phyloP scores from a whole-genome alignment of 306 rosid genomes.

The Trifolium pratense region DNA sequence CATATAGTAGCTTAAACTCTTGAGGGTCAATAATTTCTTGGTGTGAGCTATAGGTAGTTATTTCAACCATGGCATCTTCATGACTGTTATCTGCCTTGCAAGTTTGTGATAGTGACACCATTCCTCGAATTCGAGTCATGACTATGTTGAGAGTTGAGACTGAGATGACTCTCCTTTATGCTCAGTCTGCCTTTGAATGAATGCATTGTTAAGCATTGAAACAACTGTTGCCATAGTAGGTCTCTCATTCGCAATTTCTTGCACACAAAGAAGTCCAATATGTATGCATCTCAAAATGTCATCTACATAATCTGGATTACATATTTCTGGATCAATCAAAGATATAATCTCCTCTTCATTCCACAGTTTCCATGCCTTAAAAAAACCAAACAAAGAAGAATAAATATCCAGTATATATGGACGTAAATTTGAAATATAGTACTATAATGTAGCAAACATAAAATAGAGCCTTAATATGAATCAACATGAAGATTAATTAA shows the following conservation, averaged over 20 bases:
- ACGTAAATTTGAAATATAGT: no score
- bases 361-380: slow-evolving; percentile 51
- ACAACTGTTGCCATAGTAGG: no score
- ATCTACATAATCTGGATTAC: background rate
- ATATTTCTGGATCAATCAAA: no score
- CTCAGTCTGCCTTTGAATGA: background rate
- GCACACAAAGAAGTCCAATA: slow-evolving; percentile 32
- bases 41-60: no score
- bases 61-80: no score
- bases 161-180: background rate
- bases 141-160: background rate
- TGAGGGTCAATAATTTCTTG: no score
- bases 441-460: no score
- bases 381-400: background rate
- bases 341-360: background rate
- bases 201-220: no score
- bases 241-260: no score
- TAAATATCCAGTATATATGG: background rate
- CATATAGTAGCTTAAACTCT: no score
- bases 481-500: no score
- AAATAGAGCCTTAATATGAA: no score
- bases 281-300: slow-evolving; percentile 41
- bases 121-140: background rate
- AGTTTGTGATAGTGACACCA: slow-evolving; percentile 3
- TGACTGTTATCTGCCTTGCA: background rate